Base-by-base conservation (phyloP, 78 protist species). In the Chrysochromulina tobinii region DNA sequence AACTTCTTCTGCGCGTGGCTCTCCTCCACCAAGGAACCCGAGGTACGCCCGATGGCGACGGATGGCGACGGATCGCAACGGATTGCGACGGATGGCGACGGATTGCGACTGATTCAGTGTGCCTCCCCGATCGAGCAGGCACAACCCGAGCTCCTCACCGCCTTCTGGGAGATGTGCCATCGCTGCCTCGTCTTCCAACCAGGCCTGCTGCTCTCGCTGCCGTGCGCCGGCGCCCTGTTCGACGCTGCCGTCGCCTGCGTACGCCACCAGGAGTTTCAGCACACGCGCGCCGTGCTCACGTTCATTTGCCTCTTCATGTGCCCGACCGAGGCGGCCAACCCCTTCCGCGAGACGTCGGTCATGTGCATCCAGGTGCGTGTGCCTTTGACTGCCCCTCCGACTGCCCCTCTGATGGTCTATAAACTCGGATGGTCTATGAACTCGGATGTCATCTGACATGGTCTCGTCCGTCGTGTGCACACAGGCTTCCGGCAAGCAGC, bases 121-220 rank as follows among this genome's bases (percentile, higher is more conserved):
- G 64, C 12, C 12, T 7, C 23, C 64, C 23, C 12, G 64, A 59
- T 15, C 15, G 73, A 38, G 38, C 38, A 75, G 84, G n/a, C 53
- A 21, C 58, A 75, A 57, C 84, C 84, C 8, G 53, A 75, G 84
- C 84, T 75, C 9, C 84, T 75, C 27, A 50, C 8, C 18, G 87
- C 61, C 18, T 79, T 79, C 48, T 79, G 20, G 23, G 87, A 79
- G 51, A 8, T 54, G 57, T 75, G 83, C 83, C 83, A 75, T n/a
- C 83, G 83, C 3, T 38, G 83, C 83, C 83, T 75, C 23, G 83
- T 75, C 83, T 75, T 75, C 58, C 54, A n/a, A 3, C 83, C 83
- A 12, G 23, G 58, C 11, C 51, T 75, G 59, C 12, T 75, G 18
- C 83, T 75, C n/a, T 8, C 8, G 27, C 57, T 75, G n/a, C 58